Evolutionary conservation across 2,329 filamentous ascomycete species (phyloP), one percentile per base, ranked within the genome.

Genomic region (Fusarium paranaense): DNA sequence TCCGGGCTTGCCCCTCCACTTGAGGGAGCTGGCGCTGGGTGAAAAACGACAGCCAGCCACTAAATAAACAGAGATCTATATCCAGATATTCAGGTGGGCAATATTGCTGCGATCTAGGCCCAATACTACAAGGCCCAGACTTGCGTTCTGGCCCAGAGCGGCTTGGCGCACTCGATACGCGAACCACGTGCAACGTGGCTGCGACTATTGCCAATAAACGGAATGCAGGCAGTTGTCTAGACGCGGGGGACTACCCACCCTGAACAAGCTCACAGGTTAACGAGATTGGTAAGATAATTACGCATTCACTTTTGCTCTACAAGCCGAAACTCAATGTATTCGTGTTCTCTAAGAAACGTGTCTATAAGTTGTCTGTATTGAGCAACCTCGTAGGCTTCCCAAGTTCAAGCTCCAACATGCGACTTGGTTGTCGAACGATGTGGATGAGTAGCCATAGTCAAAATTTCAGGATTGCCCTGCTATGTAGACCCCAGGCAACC

Each of bases 401-500:
- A 4, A 18, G 1, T 38, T 9, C 35, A 38, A 18, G 35, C 16
- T n/a, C 38, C 38, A 40, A n/a, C 38, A 5, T 40, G 9, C 38
- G 38, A 40, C 10, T 20, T 10, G 5, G 9, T 11, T 40, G 9
- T 40, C 18, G 6, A 40, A 40, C 5, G 5, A 13, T 11, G 38
- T 6, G 3, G 10, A 5, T 20, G 5, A 13, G 38, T 40, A 5
- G 38, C 38, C 9, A 40, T 40, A 6, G 38, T 40, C 18, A 2
- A 6, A 11, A 40, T 20, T 11, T 4, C 18, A 6, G 38, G 18
- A 11, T 40, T 6, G 5, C 5, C 9, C 18, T 3, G 10, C 18
- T n/a, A n/a, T 11, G 0, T 11, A n/a, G 3, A 11, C 0, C 9
- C 3, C 35, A 8, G 16, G 35, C 8, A 18, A 11, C 9, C 5